Conservation (phyloP, 176 grass and related monocot species). For the Elymus sibiricus region DNA sequence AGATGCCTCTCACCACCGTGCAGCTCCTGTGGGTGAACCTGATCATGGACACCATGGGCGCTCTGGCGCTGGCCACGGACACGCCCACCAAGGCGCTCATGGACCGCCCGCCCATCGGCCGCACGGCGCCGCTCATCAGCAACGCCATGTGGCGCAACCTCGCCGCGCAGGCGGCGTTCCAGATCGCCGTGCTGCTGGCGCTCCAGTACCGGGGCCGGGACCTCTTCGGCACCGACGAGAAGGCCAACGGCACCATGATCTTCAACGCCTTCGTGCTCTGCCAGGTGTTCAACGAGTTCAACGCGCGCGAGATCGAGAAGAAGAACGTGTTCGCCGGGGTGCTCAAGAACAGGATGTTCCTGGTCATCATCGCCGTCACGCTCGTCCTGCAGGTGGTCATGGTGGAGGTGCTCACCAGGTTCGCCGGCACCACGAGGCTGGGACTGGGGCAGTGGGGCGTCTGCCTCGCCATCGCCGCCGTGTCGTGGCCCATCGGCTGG, state of each 20-base stretch:
- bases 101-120: conserved; percentile 52
- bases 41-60: conserved; percentile 90
- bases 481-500: conserved; percentile 86
- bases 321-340: conserved; percentile 80
- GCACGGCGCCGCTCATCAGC: conserved; percentile 73
- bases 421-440: conserved; percentile 77
- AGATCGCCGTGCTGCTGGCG: conserved; percentile 53
- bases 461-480: conserved; percentile 58
- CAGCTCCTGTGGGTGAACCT: conserved; percentile 88
- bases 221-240: conserved; percentile 23
- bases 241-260: conserved; percentile 69
- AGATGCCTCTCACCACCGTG: conserved; percentile 64
- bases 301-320: conserved; percentile 64
- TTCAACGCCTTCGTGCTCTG: conserved; percentile 92
- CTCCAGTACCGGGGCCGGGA: conserved; percentile 51
- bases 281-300: conserved; percentile 99
- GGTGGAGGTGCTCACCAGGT: conserved; percentile 81
- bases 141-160: conserved; percentile 91
- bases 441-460: conserved; percentile 58
- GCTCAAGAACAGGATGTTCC: conserved; percentile 64
- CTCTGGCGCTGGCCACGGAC: conserved; percentile 67
- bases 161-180: conserved; percentile 50
- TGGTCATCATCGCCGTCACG: conserved; percentile 60
- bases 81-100: conserved; percentile 53
- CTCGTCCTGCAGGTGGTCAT: conserved; percentile 67